Evolutionary conservation across 1,139 yeast genomes (phyloP).

Genomic region (Suzukiozyma palmioleophila): DNA sequence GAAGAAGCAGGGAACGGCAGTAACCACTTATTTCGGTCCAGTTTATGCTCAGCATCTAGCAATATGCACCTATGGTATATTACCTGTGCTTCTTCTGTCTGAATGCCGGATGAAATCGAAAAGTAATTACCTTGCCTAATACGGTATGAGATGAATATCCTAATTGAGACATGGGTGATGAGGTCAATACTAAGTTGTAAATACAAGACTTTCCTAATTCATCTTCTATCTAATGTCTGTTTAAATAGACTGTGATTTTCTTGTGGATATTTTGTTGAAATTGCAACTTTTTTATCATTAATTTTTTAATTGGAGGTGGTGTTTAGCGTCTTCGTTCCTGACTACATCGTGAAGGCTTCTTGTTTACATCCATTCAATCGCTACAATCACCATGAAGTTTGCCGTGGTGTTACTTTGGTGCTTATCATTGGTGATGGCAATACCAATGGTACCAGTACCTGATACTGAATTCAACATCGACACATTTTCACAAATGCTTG

Average conservation of each 20-base stretch:
- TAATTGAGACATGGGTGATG: background rate
- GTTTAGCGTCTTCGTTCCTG: background rate
- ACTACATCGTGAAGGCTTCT: too few relatives aligned
- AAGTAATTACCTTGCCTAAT: background rate
- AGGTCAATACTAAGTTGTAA: background rate
- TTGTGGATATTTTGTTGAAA: background rate
- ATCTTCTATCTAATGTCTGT: background rate
- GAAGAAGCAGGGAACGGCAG: too few relatives aligned
- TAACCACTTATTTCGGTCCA: too few relatives aligned
- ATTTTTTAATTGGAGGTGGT: background rate
- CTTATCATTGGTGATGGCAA: background rate
- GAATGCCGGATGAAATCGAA: too few relatives aligned
- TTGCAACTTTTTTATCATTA: background rate
- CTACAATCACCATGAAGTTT: background rate
- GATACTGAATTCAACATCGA: slow-evolving; percentile 1
- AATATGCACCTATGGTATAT: too few relatives aligned
- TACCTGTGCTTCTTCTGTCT: too few relatives aligned
- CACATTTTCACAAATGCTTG: slow-evolving; percentile 1
- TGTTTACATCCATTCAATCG: too few relatives aligned
- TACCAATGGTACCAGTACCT: slow-evolving; percentile 1
- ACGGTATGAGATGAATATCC: background rate
- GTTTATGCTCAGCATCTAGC: too few relatives aligned
- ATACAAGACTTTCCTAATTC: background rate
- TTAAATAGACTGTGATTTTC: background rate
- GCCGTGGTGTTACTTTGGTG: background rate